phyloP scores from a whole-genome alignment of 345 rosid species.

The Eucalyptus caleyi region DNA sequence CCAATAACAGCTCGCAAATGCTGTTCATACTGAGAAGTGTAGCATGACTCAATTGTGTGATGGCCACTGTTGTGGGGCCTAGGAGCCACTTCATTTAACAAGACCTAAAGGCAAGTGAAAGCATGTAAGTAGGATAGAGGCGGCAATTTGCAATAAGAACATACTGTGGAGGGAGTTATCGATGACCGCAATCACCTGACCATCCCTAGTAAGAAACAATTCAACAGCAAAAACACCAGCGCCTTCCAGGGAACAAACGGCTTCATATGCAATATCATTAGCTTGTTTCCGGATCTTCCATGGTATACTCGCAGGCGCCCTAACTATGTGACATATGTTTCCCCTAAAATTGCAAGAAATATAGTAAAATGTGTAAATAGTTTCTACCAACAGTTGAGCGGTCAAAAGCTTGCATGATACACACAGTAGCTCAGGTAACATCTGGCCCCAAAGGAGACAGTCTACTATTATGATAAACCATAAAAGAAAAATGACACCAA shows the following conservation, averaged over 20 bases:
- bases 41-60: constrained; percentile 92
- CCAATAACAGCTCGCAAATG: constrained; percentile 89
- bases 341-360: constrained; percentile 33
- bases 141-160: background rate
- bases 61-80: constrained; percentile 99
- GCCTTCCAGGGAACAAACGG: constrained; percentile 84
- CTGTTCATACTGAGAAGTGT: constrained; percentile 89
- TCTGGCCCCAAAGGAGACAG: background rate
- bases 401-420: background rate
- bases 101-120: constrained; percentile 28
- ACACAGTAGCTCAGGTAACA: background rate
- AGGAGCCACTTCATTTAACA: constrained; percentile 95
- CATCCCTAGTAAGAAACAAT: constrained; percentile 70
- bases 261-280: constrained; percentile 63
- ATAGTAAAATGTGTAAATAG: background rate
- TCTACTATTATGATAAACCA: background rate
- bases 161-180: background rate
- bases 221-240: constrained; percentile 97
- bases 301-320: constrained; percentile 81
- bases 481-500: background rate
- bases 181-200: constrained; percentile 39
- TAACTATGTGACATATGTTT: constrained; percentile 92
- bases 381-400: background rate
- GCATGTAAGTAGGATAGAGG: background rate
- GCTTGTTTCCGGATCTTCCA: constrained; percentile 78